A percentile compares a stretch with the other conserved stretches of the same genome.
phyloP scores from a whole-genome alignment of 2,329 filamentous ascomycete genomes.

The Lasiodiplodia theobromae region DNA sequence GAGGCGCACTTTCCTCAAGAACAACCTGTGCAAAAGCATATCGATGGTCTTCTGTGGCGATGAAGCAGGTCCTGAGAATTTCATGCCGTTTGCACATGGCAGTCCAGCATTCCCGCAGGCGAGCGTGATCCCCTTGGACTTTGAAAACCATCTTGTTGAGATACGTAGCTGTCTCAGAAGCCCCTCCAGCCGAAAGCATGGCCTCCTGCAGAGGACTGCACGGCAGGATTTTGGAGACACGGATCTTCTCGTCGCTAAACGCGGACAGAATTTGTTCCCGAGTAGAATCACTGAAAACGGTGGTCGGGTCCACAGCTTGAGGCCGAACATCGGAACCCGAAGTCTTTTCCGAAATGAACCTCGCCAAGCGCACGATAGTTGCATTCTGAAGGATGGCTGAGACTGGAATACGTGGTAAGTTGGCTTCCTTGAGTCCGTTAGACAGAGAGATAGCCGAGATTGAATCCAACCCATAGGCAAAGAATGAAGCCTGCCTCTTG shows the following conservation, averaged over 20 bases:
- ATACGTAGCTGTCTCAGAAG: slow-evolving; percentile 63
- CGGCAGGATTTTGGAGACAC: slow-evolving; percentile 68
- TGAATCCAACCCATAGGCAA: slow-evolving; percentile 82
- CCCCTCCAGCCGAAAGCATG: slow-evolving; percentile 72
- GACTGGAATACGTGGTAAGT: slow-evolving; percentile 64
- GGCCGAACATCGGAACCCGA: background rate
- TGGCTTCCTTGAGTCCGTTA: slow-evolving; percentile 58
- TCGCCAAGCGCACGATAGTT: slow-evolving; percentile 68
- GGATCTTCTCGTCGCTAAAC: slow-evolving; percentile 43
- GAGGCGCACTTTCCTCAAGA: slow-evolving; percentile 56
- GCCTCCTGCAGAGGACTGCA: slow-evolving; percentile 89
- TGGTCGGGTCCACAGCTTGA: slow-evolving; percentile 14
- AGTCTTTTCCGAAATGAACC: background rate
- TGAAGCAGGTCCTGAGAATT: slow-evolving; percentile 80
- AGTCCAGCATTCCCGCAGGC: slow-evolving; percentile 68
- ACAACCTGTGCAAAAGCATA: slow-evolving; percentile 78
- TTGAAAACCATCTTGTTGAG: slow-evolving; percentile 74
- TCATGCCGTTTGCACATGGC: slow-evolving; percentile 70
- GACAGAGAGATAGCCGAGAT: slow-evolving; percentile 79
- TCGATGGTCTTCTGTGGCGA: slow-evolving; percentile 65
- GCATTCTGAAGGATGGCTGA: slow-evolving; percentile 73
- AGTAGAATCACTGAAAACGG: slow-evolving; percentile 33
- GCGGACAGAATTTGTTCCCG: slow-evolving; percentile 2
- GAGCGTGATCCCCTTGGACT: slow-evolving; percentile 58
- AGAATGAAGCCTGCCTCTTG: slow-evolving; percentile 73